Percentiles rank a stretch among this genome's conserved stretches.
Evolutionary conservation across 2,329 filamentous ascomycete genomes (phyloP).

Genomic region (Cercospora zeae-maydis): DNA sequence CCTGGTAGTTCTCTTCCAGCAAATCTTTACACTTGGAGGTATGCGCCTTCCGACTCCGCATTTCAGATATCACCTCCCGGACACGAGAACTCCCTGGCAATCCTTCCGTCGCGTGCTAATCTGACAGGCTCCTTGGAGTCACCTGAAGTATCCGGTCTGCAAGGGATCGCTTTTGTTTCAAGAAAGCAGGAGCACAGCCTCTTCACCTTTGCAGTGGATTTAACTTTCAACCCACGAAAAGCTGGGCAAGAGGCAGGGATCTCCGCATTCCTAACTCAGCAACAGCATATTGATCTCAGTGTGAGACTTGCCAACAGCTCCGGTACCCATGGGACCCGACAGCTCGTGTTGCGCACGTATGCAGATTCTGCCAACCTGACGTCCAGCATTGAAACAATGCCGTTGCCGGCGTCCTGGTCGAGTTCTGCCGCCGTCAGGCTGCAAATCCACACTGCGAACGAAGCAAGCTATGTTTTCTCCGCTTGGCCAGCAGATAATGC

Average conservation of each 20-base stretch:
- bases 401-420: background rate
- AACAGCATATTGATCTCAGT: conserved; percentile 51
- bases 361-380: conserved; percentile 6
- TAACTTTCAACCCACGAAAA: conserved; percentile 43
- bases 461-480: conserved; percentile 4
- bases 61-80: conserved; percentile 48
- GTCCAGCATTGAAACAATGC: background rate
- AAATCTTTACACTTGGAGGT: conserved; percentile 57
- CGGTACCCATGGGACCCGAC: background rate
- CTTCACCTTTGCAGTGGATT: conserved; percentile 50
- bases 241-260: conserved; percentile 52
- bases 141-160: conserved; percentile 46
- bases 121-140: conserved; percentile 50
- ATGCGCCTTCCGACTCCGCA: conserved; percentile 39
- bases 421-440: background rate
- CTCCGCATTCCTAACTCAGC: conserved; percentile 52
- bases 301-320: background rate
- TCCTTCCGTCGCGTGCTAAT: conserved; percentile 51
- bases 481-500: conserved; percentile 3
- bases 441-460: conserved; percentile 9
- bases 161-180: conserved; percentile 53
- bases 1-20: conserved; percentile 46
- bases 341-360: conserved; percentile 7
- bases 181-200: conserved; percentile 55
- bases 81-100: conserved; percentile 44